Evolutionary conservation across 768 basidiomycete genomes (phyloP).

Genomic region (Pleurotus giganteus): DNA sequence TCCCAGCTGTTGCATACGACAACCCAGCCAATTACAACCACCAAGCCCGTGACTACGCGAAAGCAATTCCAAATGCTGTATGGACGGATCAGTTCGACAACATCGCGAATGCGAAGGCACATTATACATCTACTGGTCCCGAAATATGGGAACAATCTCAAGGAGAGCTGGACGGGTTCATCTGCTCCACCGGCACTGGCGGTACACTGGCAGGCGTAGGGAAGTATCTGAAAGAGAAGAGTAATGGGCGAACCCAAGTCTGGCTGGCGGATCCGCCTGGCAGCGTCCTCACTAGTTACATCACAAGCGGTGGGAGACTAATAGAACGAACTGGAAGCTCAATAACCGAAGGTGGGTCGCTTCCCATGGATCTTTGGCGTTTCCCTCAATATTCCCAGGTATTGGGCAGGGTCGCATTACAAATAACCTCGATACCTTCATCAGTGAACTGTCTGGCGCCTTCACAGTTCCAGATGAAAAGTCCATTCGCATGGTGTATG

Average conservation of each 20-base stretch:
- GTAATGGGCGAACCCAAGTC: constrained; percentile 72
- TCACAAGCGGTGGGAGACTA: constrained; percentile 77
- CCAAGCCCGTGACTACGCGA: constrained; percentile 88
- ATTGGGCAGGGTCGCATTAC: constrained; percentile 98
- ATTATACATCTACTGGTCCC: constrained; percentile 90
- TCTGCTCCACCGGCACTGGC: constrained; percentile 93
- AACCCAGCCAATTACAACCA: constrained; percentile 97
- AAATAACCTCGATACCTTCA: constrained; percentile 81
- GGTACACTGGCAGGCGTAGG: constrained; percentile 93
- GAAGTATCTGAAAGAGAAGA: constrained; percentile 80
- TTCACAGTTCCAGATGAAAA: constrained; percentile 86
- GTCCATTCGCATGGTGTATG: constrained; percentile 91
- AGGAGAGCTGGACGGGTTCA: constrained; percentile 84
- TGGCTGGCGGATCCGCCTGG: constrained; percentile 99
- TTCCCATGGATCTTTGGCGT: background rate
- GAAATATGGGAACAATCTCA: constrained; percentile 93
- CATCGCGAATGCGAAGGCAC: constrained; percentile 83
- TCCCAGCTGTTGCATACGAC: constrained; percentile 95
- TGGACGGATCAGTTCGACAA: constrained; percentile 99
- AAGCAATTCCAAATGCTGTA: constrained; percentile 70
- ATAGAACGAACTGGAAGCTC: constrained; percentile 80
- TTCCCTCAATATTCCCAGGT: constrained; percentile 41
- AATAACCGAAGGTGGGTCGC: constrained; percentile 78
- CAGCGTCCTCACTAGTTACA: constrained; percentile 82
- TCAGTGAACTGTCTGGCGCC: constrained; percentile 77